Evolutionary conservation across 345 rosid species (phyloP), one percentile per base, ranked within the genome.

Genomic region (Excoecaria cochinchinensis): DNA sequence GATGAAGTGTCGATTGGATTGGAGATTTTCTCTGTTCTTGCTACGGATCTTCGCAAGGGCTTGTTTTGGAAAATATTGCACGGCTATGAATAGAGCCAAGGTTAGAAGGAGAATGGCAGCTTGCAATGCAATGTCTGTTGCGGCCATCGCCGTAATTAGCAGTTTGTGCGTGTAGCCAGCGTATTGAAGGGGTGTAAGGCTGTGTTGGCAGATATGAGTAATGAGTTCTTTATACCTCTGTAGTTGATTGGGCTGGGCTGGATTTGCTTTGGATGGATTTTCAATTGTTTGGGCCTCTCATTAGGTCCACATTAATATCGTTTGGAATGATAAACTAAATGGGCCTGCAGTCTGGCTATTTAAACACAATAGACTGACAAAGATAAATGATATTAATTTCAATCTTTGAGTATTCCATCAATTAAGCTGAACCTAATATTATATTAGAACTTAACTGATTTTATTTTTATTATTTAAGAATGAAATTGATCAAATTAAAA

Each of bases 1-100:
- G 74, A 77, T 57, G 42, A 90, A 57, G 74, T 82, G 85, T 53
- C 88, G 88, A 70, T 79, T 84, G 82, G 86, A 36, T 71, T 85
- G 90, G 81, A 84, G 74, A 16, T 82, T 46, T 76, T 83, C 64
- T 76, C 89, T 84, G 82, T 82, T 64, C n/a, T 78, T 69, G 70
- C 75, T 16, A 39, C 81, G 85, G 66, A 75, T 79, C 56, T 64
- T 79, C 46, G 77, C 1, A 8, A 64, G 17, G 74, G 83, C n/a
- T 42, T 73, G 69, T 64, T 77, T 77, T 39, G 85, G 77, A 14
- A 77, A 47, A 16, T 69, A 68, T 24, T 72, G 82, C 5, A 82
- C 9, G 4, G 81, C 81, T 52, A 78, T 36, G 61, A 79, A 52
- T 15, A 79, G 11, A 9, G 83, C 86, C 5, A 77, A n/a, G 24